These are phyloP conservation scores for Xylariaceae sp. DNA, from an alignment of 2,329 filamentous ascomycete species.

Conservation along the genomic window DNA sequence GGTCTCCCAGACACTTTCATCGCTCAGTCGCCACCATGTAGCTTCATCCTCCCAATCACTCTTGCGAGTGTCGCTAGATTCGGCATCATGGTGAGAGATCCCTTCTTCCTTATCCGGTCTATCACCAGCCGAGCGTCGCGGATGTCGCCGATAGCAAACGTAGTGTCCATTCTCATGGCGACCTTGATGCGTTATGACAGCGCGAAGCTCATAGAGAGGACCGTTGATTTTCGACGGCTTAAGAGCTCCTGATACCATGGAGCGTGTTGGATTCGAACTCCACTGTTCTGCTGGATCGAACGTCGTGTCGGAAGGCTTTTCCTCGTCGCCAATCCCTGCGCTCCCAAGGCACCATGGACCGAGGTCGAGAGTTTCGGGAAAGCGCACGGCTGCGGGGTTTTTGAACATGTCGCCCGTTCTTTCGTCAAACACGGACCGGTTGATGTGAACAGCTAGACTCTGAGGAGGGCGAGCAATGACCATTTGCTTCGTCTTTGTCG, in stretches of 20 bases:
- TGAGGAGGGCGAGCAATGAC: constrained; percentile 79
- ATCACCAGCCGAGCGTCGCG: constrained; percentile 25
- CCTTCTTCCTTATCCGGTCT: constrained; percentile 1
- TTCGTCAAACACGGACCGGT: constrained; percentile 87
- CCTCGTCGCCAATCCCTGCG: constrained; percentile 27
- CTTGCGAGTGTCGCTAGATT: constrained; percentile 9
- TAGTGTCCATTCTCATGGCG: constrained; percentile 95
- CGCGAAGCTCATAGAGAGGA: constrained; percentile 70
- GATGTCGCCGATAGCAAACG: constrained; percentile 78
- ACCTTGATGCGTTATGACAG: constrained; percentile 84
- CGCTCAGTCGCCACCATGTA: constrained; percentile 88
- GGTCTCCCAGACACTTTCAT: constrained; percentile 75
- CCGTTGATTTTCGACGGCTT: constrained; percentile 50
- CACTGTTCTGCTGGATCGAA: constrained; percentile 56
- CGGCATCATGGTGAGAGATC: background rate
- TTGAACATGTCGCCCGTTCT: constrained; percentile 75
- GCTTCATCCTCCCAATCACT: constrained; percentile 30
- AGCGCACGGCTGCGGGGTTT: constrained; percentile 75
- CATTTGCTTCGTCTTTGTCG: constrained; percentile 86
- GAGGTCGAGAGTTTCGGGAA: constrained; percentile 71
- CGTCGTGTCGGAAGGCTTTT: constrained; percentile 22
- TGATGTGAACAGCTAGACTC: constrained; percentile 81
- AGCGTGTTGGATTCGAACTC: constrained; percentile 62
- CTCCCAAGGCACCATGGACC: constrained; percentile 81
- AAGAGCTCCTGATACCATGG: constrained; percentile 65